phyloP scores from a whole-genome alignment of 306 rosid species.

The Trifolium subterraneum region DNA sequence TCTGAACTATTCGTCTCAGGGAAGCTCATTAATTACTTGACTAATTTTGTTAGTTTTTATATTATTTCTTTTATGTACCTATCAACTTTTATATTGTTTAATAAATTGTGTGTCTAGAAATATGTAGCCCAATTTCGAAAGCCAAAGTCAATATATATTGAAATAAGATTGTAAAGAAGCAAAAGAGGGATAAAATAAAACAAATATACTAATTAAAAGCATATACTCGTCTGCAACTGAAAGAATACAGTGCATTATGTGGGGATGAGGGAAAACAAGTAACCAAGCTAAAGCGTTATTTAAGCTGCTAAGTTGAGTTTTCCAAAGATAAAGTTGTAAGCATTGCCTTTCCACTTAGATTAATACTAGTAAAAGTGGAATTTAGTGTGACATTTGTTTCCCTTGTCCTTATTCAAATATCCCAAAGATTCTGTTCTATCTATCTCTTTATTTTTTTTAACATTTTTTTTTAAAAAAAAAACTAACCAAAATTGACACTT shows the following conservation, averaged over 20 bases:
- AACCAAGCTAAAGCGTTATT: constrained; percentile 53
- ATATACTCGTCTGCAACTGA: constrained; percentile 57
- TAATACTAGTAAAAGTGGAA: constrained; percentile 52
- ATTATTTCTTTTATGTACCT: neutral
- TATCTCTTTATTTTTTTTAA: constrained; percentile 32
- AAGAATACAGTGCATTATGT: constrained; percentile 43
- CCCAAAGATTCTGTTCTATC: constrained; percentile 64
- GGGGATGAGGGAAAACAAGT: constrained; percentile 41
- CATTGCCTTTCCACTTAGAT: constrained; percentile 62
- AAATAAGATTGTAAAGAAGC: constrained; percentile 19
- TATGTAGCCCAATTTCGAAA: constrained; percentile 52
- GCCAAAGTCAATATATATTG: constrained; percentile 56
- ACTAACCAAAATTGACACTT: constrained; percentile 21
- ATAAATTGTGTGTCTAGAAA: constrained; percentile 41
- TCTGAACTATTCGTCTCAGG: too few relatives aligned
- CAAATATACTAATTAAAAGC: constrained; percentile 41
- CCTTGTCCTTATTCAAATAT: constrained; percentile 76
- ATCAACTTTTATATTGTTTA: neutral
- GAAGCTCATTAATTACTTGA: too few relatives aligned
- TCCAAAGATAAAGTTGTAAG: constrained; percentile 67
- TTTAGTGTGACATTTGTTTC: constrained; percentile 66
- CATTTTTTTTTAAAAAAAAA: neutral
- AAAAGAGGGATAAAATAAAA: neutral
- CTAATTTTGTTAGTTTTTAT: too few relatives aligned
- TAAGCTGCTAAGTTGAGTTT: constrained; percentile 66